These are phyloP conservation scores for Trebouxia sp. DNA, from an alignment of 139 green algal genomes.

Conservation along the genomic window DNA sequence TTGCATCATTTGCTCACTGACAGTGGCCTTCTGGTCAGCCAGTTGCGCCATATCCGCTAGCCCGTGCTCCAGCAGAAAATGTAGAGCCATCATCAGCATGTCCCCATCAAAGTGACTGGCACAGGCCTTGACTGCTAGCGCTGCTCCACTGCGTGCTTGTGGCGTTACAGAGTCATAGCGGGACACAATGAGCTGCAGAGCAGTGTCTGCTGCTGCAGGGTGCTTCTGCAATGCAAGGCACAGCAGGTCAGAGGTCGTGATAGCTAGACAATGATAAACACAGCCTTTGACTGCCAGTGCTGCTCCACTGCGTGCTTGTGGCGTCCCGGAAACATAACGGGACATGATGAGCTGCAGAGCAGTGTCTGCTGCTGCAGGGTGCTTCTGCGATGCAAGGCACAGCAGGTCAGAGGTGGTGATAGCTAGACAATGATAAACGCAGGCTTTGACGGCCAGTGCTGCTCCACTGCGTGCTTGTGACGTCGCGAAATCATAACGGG, in stretches of 20 bases:
- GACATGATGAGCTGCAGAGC: conserved; percentile 46
- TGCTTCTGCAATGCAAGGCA: conserved; percentile 39
- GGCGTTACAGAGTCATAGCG: conserved; percentile 11
- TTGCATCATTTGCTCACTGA: conserved; percentile 72
- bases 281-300: conserved; percentile 67
- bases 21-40: conserved; percentile 14
- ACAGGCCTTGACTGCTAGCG: conserved; percentile 60
- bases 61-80: conserved; percentile 84
- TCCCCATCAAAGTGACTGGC: conserved; percentile 49
- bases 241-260: too few relatives aligned
- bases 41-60: conserved; percentile 69
- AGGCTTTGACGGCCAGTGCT: conserved; percentile 65
- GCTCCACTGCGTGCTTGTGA: conserved; percentile 50
- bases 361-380: conserved; percentile 28
- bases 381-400: conserved; percentile 35
- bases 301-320: conserved; percentile 50
- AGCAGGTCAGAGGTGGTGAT: too few relatives aligned
- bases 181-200: conserved; percentile 45
- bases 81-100: conserved; percentile 64
- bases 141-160: conserved; percentile 57
- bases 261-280: conserved; percentile 42
- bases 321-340: background rate
- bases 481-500: background rate
- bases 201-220: conserved; percentile 21
- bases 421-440: conserved; percentile 49